Evolutionary conservation across 1,284 basidiomycete genomes (phyloP), one percentile per base, ranked within the genome.

Genomic region (Sanghuangporus sanghuang): DNA sequence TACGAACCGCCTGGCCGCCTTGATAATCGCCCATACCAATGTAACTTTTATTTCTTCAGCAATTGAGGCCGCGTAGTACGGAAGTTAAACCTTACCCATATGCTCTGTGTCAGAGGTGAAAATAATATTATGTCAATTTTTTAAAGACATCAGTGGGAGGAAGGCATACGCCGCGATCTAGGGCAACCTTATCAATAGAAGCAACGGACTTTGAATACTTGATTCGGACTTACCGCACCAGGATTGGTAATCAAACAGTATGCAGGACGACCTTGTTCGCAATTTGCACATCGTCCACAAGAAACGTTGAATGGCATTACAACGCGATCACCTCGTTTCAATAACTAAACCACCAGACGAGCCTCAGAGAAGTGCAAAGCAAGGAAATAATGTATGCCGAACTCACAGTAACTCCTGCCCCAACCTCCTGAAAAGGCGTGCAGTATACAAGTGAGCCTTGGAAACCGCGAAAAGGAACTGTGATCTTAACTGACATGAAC

Each of bases 301-400:
- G 80, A 80, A 18, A 85, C 81, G 61, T 83, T 84, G 74, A 83
- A 83, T 0, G 81, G 82, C 76, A 83, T 81, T 18, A 83, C 81
- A 35, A 82, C 80, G 36, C 81, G 76, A 65, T 83, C 81, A 18
- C 80, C 81, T 65, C 78, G 79, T 71, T 80, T 79, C 42, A 83
- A 69, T 6, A 79, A 71, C 79, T 81, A 35, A 5, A 38, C 32
- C 49, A 23, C 27, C 49, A 42, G 23, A 23, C 54, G 60, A n/a
- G 27, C 4, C 3, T 53, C 16, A 53, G 9, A 21, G 9, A 32
- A n/a, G 7, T 5, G 11, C n/a, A 14, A 18, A n/a, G 16, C 44
- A 48, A 18, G 14, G 14, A 38, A 38, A 9, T 5, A 6, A 39
- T 21, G 38, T 8, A 18, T 32, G 6, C 6, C 59, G 12, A 1